Evolutionary conservation across 2,329 filamentous ascomycete species (phyloP), one percentile per base, ranked within the genome.

Genomic region (Aureobasidium sp.): DNA sequence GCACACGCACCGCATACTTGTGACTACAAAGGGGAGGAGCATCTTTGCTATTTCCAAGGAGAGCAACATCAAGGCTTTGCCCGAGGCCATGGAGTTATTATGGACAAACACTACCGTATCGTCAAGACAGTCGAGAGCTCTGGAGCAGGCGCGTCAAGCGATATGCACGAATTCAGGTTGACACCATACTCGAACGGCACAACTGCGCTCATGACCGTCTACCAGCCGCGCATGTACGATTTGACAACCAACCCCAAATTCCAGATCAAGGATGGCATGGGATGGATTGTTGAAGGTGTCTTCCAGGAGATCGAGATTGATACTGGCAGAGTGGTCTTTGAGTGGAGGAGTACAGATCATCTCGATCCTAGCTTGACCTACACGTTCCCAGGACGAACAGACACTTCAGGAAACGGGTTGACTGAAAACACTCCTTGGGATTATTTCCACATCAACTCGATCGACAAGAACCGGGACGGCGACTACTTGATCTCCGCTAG

Each of bases 261-360:
- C 63, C 72, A 73, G 30, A 63, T 75, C 15, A 66, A 73, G 52
- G 69, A 72, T 8, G 78, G 78, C 4, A 72, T 81, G 63, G 79
- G 78, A 1, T 82, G 78, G 77, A 68, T 82, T 39, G 77, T 81
- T 65, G 76, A 81, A 67, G 78, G 78, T 59, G 72, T 81, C 2
- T 81, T 82, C 63, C 79, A 82, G 67, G 80, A 83, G 69, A 72
- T 83, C 36, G 78, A 84, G 61, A 80, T 83, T 45, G 74, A 79
- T 29, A 84, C 80, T 3, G 81, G 82, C 2, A 73, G 78, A 44
- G 69, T 86, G 3, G 64, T 85, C 11, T 86, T 85, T 64, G 82
- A 86, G 65, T 86, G 83, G 83, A 77, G 76, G 34, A 81, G 79
- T 64, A 71, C 85, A 10, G 81, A 84, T 62, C 80, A 85, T 68